phyloP scores from a whole-genome alignment of 106 monocot species.

The Apostasia ramifera region DNA sequence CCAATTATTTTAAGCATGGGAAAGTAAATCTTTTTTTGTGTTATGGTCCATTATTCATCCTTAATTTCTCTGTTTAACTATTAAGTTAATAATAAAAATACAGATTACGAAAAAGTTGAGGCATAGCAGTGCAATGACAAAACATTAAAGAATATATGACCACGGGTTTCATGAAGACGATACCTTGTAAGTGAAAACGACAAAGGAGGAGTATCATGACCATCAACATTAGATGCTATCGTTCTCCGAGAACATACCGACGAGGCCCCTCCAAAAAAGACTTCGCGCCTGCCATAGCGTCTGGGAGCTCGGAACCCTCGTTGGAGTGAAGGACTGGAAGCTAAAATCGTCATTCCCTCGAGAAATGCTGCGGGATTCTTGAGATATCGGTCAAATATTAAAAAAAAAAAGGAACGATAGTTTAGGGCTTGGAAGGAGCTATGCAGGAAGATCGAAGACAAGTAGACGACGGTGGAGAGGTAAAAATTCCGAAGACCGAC shows the following conservation, averaged over 20 bases:
- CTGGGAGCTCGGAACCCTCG: slow-evolving; percentile 10
- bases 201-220: neutral
- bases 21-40: too few species aligned
- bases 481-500: too few species aligned
- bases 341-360: slow-evolving; percentile 21
- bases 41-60: neutral
- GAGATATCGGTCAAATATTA: too few species aligned
- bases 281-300: slow-evolving; percentile 29
- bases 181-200: slow-evolving; percentile 9
- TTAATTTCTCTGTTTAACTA: too few species aligned
- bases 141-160: neutral
- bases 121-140: neutral
- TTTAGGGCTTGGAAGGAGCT: too few species aligned
- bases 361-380: neutral
- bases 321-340: slow-evolving; percentile 16
- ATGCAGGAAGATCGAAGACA: too few species aligned
- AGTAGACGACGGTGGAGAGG: too few species aligned
- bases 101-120: neutral
- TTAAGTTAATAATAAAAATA: neutral
- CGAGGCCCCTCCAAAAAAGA: slow-evolving; percentile 28
- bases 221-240: neutral
- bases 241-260: slow-evolving; percentile 17
- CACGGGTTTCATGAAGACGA: neutral
- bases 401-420: too few species aligned
- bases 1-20: neutral